These are phyloP conservation scores for Silene conica DNA, from an alignment of 148 eudicot genomes.

Conservation along the genomic window DNA sequence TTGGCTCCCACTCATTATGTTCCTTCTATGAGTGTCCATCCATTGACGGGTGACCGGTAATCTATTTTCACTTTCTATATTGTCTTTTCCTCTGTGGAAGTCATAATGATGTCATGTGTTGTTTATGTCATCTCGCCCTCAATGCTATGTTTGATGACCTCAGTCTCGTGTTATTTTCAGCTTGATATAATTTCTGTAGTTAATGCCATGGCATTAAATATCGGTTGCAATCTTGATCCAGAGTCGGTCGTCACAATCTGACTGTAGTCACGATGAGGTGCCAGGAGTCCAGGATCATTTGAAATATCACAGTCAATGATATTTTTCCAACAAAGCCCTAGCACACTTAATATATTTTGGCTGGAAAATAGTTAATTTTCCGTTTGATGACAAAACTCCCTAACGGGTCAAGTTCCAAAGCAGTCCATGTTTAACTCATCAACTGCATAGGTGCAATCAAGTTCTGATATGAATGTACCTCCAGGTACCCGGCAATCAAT, in stretches of 20 bases:
- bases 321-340: no score
- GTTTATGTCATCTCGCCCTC: slow-evolving; percentile 1
- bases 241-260: no score
- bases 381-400: no score
- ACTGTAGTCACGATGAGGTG: no score
- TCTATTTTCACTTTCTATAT: neutral
- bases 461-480: slow-evolving; percentile 5
- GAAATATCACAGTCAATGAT: no score
- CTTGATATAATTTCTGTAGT: no score
- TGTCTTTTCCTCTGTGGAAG: neutral
- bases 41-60: slow-evolving; percentile 91
- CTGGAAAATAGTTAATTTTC: neutral
- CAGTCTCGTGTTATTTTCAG: neutral
- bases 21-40: slow-evolving; percentile 92
- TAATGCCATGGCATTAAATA: no score
- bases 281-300: no score
- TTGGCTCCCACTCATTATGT: slow-evolving; percentile 92
- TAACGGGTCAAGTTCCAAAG: no score
- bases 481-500: slow-evolving; percentile 98
- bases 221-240: no score
- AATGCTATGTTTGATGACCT: neutral
- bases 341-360: neutral
- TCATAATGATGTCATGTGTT: neutral
- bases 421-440: no score
- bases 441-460: neutral